Evolutionary conservation across 2,329 filamentous ascomycete genomes (phyloP).

Genomic region (Trichoderma guizhouense): DNA sequence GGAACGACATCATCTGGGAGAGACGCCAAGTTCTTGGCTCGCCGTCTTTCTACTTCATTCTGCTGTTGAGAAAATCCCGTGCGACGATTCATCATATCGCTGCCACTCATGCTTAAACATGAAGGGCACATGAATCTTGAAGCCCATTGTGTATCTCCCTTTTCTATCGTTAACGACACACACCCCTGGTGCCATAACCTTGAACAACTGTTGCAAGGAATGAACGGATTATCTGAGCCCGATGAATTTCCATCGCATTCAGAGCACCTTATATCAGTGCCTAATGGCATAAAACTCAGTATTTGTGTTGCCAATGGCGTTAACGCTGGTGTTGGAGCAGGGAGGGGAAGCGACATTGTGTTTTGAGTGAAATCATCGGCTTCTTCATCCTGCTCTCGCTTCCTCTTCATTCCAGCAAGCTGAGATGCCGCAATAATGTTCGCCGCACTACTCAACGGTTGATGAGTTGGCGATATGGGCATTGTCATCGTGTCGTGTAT

Average conservation of each 20-base stretch:
- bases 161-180: slow-evolving; percentile 17
- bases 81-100: neutral
- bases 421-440: neutral
- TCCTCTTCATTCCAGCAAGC: slow-evolving; percentile 28
- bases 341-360: slow-evolving; percentile 31
- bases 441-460: neutral
- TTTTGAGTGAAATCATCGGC: slow-evolving; percentile 32
- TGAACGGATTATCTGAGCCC: slow-evolving; percentile 10
- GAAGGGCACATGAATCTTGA: slow-evolving; percentile 22
- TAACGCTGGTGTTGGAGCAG: neutral
- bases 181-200: slow-evolving; percentile 28
- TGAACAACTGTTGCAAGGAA: slow-evolving; percentile 25
- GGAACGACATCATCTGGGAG: slow-evolving; percentile 34
- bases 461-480: slow-evolving; percentile 1
- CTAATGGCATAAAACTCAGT: neutral
- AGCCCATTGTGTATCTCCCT: neutral
- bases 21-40: slow-evolving; percentile 31
- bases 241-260: slow-evolving; percentile 22
- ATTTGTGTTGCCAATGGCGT: neutral
- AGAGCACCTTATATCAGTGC: neutral
- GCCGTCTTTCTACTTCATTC: slow-evolving; percentile 31
- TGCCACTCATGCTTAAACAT: slow-evolving; percentile 17
- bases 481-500: slow-evolving; percentile 16
- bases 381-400: slow-evolving; percentile 23
- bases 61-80: slow-evolving; percentile 14